Evolutionary conservation across 2,329 filamentous ascomycete genomes (phyloP).

Genomic region (Camptophora hylomeconis): DNA sequence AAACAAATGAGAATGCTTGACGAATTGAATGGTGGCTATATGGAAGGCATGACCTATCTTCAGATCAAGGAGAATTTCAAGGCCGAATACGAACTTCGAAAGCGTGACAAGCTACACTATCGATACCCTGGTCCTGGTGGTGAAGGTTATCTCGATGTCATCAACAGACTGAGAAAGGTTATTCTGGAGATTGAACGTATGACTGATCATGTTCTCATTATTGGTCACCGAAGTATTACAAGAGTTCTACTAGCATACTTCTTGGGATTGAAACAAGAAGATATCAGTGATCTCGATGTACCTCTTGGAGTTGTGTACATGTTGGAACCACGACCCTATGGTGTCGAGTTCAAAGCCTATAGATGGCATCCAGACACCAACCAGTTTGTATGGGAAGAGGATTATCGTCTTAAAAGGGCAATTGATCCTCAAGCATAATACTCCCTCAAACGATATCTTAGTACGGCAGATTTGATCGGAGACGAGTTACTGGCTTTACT

Average conservation of each 20-base stretch:
- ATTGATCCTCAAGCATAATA: slow-evolving; percentile 17
- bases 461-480: no score
- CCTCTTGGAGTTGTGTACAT: slow-evolving; percentile 88
- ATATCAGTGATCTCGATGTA: slow-evolving; percentile 89
- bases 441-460: no score
- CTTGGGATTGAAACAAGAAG: slow-evolving; percentile 76
- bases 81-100: slow-evolving; percentile 69
- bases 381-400: slow-evolving; percentile 75
- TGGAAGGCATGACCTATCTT: slow-evolving; percentile 89
- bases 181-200: slow-evolving; percentile 96
- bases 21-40: slow-evolving; percentile 82
- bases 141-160: slow-evolving; percentile 92
- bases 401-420: slow-evolving; percentile 56
- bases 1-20: slow-evolving; percentile 98
- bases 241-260: slow-evolving; percentile 94
- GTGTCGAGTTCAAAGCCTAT: slow-evolving; percentile 93
- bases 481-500: no score
- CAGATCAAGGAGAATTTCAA: slow-evolving; percentile 71
- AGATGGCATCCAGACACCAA: slow-evolving; percentile 65
- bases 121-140: slow-evolving; percentile 92
- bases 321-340: slow-evolving; percentile 94
- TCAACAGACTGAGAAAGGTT: slow-evolving; percentile 86
- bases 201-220: slow-evolving; percentile 85
- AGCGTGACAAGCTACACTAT: slow-evolving; percentile 82
- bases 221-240: slow-evolving; percentile 84